These are phyloP conservation scores for Alternaria sp. DNA, from an alignment of 2,329 filamentous ascomycete species.

Conservation along the genomic window DNA sequence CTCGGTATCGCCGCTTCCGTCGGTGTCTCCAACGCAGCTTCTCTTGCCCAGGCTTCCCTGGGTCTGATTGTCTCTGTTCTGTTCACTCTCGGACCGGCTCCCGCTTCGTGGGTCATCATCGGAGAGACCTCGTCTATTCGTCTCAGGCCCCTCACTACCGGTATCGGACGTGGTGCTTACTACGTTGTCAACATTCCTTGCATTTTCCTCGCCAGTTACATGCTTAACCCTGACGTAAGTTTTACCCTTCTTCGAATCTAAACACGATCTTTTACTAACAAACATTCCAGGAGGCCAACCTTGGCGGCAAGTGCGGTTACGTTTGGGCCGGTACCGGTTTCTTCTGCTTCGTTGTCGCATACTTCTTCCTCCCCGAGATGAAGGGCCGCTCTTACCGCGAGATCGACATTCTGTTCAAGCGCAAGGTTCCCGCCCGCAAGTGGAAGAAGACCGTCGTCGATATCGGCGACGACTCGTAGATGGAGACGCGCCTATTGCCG, in stretches of 20 bases:
- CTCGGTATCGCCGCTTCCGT: slow-evolving; percentile 67
- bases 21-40: slow-evolving; percentile 49
- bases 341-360: slow-evolving; percentile 61
- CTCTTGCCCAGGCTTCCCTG: slow-evolving; percentile 65
- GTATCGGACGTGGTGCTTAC: slow-evolving; percentile 68
- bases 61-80: slow-evolving; percentile 71
- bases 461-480: slow-evolving; percentile 67
- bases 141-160: slow-evolving; percentile 69
- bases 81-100: slow-evolving; percentile 68
- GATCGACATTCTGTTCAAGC: slow-evolving; percentile 56
- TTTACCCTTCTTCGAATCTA: slow-evolving; percentile 54
- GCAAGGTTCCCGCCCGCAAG: slow-evolving; percentile 61
- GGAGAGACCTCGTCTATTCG: slow-evolving; percentile 71
- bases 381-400: slow-evolving; percentile 58
- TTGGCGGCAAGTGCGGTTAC: slow-evolving; percentile 47
- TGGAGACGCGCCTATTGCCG: background rate
- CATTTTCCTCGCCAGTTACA: slow-evolving; percentile 67
- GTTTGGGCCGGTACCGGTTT: slow-evolving; percentile 56
- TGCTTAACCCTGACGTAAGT: slow-evolving; percentile 62
- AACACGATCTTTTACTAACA: no score
- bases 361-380: slow-evolving; percentile 62
- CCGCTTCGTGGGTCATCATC: slow-evolving; percentile 71
- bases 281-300: slow-evolving; percentile 61
- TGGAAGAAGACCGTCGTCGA: slow-evolving; percentile 64
- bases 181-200: slow-evolving; percentile 71